A percentile compares a stretch with the other conserved stretches of the same genome.
phyloP scores from a whole-genome alignment of 805 yeast genomes.

The Zygotorulaspora florentina region DNA sequence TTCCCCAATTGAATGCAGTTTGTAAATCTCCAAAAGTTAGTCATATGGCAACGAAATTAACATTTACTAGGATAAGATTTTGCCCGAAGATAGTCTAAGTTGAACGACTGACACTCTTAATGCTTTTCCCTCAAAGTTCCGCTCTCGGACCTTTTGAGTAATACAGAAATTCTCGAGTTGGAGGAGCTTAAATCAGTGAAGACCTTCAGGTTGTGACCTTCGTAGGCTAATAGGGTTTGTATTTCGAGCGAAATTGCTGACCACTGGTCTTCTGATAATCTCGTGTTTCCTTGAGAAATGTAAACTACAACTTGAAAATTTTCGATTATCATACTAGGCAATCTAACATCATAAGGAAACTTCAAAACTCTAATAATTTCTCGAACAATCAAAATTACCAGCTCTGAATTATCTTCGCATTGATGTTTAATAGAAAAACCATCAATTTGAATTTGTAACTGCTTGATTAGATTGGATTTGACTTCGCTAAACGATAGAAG shows the following conservation, averaged over 20 bases:
- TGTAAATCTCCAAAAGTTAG: too few relatives aligned
- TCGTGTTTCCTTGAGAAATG: background rate
- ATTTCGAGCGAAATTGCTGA: conserved; percentile 5
- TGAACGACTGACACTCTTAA: background rate
- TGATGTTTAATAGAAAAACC: background rate
- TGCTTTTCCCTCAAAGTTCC: background rate
- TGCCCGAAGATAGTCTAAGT: background rate
- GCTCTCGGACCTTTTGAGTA: conserved; percentile 1
- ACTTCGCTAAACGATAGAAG: conserved; percentile 11
- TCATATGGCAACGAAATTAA: too few relatives aligned
- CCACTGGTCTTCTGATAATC: background rate
- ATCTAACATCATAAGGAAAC: conserved; percentile 14
- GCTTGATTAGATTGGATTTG: conserved; percentile 3
- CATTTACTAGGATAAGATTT: too few relatives aligned
- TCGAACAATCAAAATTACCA: conserved; percentile 1
- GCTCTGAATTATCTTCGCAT: background rate
- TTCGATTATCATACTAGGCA: conserved; percentile 12
- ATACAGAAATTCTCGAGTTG: conserved; percentile 4
- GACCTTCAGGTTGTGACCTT: conserved; percentile 7
- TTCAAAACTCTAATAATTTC: conserved; percentile 10
- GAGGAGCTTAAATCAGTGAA: background rate
- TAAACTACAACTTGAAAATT: conserved; percentile 12
- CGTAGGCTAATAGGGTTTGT: conserved; percentile 9
- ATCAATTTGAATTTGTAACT: conserved; percentile 11
- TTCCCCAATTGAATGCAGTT: too few relatives aligned